Evolutionary conservation across 2,329 filamentous ascomycete species (phyloP).

Genomic region (Parastagonospora nodorum): DNA sequence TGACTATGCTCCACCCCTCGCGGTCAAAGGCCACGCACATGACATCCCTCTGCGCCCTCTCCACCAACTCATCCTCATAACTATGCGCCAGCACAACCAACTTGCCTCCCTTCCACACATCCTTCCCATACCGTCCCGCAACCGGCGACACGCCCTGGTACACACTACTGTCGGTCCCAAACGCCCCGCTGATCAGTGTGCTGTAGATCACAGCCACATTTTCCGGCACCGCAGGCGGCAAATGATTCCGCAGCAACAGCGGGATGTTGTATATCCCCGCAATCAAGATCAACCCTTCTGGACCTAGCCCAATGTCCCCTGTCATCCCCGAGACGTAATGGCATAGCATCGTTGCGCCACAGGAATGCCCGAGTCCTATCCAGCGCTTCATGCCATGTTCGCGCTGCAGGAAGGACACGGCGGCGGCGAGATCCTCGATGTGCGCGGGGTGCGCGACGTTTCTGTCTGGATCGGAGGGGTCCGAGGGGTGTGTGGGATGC

Average conservation of each 20-base stretch:
- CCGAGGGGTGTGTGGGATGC: slow-evolving; percentile 52
- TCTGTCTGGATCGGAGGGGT: slow-evolving; percentile 54
- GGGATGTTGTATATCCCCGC: slow-evolving; percentile 71
- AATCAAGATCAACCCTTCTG: slow-evolving; percentile 61
- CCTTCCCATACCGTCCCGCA: slow-evolving; percentile 47
- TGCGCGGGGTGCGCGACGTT: slow-evolving; percentile 65
- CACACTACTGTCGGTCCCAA: slow-evolving; percentile 53
- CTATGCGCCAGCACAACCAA: slow-evolving; percentile 54
- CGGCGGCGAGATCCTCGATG: slow-evolving; percentile 61
- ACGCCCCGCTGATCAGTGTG: slow-evolving; percentile 64
- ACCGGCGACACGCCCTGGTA: slow-evolving; percentile 58
- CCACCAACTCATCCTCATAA: slow-evolving; percentile 55
- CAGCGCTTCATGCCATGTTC: slow-evolving; percentile 56
- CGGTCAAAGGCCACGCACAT: slow-evolving; percentile 59
- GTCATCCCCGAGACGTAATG: slow-evolving; percentile 53
- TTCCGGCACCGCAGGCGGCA: slow-evolving; percentile 32
- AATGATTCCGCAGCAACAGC: slow-evolving; percentile 55
- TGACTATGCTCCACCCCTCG: slow-evolving; percentile 45
- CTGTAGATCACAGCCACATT: slow-evolving; percentile 57
- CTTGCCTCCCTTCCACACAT: slow-evolving; percentile 47
- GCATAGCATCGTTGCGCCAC: slow-evolving; percentile 66
- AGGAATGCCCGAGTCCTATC: slow-evolving; percentile 66
- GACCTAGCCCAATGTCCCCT: slow-evolving; percentile 1
- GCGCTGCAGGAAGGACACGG: slow-evolving; percentile 56
- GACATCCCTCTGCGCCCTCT: slow-evolving; percentile 61